Conservation (phyloP, 495 filamentous ascomycete genomes). For the Hapsidospora chrysogenum region DNA sequence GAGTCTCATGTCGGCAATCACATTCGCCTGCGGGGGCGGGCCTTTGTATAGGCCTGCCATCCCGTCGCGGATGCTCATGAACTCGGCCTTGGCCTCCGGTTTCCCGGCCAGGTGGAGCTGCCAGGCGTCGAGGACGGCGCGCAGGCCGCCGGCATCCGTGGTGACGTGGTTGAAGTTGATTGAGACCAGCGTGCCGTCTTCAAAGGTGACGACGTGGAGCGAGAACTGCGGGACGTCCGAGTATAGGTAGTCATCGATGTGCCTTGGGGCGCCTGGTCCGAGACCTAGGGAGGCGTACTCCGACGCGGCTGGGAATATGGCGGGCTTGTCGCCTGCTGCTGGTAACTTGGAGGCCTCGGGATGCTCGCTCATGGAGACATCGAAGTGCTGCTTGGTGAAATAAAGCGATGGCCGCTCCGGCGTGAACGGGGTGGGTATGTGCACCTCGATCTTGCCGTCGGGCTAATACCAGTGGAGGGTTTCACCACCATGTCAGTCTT, state of each 20-base stretch:
- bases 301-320: slow-evolving; percentile 14
- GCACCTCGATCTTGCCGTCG: slow-evolving; percentile 1
- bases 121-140: slow-evolving; percentile 21
- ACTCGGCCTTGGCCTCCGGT: slow-evolving; percentile 14
- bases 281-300: slow-evolving; percentile 9
- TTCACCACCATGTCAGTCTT: too few species aligned
- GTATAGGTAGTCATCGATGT: slow-evolving; percentile 23
- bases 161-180: slow-evolving; percentile 29
- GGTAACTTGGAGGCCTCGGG: slow-evolving; percentile 15
- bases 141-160: slow-evolving; percentile 26
- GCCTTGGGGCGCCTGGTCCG: slow-evolving; percentile 10
- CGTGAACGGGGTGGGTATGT: slow-evolving; percentile 18
- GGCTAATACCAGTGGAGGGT: too few species aligned
- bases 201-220: slow-evolving; percentile 30
- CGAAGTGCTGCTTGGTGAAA: slow-evolving; percentile 14
- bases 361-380: slow-evolving; percentile 13
- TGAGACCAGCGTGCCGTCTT: slow-evolving; percentile 28
- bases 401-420: slow-evolving; percentile 15
- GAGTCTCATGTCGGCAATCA: slow-evolving; percentile 9
- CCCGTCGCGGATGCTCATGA: too few species aligned
- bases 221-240: slow-evolving; percentile 24
- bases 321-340: slow-evolving; percentile 7
- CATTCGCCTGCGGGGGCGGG: slow-evolving; percentile 7
- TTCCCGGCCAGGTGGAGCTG: slow-evolving; percentile 17
- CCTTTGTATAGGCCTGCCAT: slow-evolving; percentile 7